Percentiles rank a stretch among this genome's conserved stretches.
These are phyloP conservation scores for Bruguiera gymnorhiza DNA, from an alignment of 345 rosid genomes.

Conservation along the genomic window DNA sequence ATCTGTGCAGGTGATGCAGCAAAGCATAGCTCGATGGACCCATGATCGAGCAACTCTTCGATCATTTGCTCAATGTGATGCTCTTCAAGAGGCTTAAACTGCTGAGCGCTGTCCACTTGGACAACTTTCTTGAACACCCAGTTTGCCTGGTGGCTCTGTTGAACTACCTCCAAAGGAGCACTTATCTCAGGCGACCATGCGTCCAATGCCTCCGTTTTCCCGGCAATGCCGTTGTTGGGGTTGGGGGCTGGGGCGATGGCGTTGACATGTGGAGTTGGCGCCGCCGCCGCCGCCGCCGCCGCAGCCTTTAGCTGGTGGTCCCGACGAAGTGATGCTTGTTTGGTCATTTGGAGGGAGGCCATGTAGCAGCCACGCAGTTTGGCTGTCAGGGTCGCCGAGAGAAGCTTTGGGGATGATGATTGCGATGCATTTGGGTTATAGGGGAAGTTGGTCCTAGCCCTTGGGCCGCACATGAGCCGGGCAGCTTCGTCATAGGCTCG, in stretches of 20 bases:
- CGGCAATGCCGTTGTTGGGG: constrained; percentile 23
- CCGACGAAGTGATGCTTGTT: constrained; percentile 39
- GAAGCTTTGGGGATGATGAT: constrained; percentile 75
- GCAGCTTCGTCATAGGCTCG: constrained; percentile 97
- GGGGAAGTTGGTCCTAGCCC: constrained; percentile 93
- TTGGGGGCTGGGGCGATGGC: background rate
- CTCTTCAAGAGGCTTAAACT: constrained; percentile 66
- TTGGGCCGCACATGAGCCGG: constrained; percentile 92
- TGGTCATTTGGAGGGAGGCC: constrained; percentile 89
- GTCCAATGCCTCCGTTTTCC: constrained; percentile 23
- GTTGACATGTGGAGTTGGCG: constrained; percentile 22
- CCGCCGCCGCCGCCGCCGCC: background rate
- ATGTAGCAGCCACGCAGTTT: constrained; percentile 89
- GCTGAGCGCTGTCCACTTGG: constrained; percentile 30
- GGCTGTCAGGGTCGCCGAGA: constrained; percentile 85
- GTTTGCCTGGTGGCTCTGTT: constrained; percentile 33
- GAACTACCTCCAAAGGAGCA: constrained; percentile 16
- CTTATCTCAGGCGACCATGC: constrained; percentile 25
- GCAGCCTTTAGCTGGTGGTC: constrained; percentile 24
- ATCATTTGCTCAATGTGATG: constrained; percentile 97
- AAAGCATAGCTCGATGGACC: constrained; percentile 76
- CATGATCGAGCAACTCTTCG: constrained; percentile 75
- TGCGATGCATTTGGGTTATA: constrained; percentile 65
- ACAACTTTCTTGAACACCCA: constrained; percentile 40
- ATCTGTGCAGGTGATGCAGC: constrained; percentile 36